Evolutionary conservation across 2,329 filamentous ascomycete species (phyloP), one percentile per base, ranked within the genome.

Genomic region (Claviceps pazoutovae): DNA sequence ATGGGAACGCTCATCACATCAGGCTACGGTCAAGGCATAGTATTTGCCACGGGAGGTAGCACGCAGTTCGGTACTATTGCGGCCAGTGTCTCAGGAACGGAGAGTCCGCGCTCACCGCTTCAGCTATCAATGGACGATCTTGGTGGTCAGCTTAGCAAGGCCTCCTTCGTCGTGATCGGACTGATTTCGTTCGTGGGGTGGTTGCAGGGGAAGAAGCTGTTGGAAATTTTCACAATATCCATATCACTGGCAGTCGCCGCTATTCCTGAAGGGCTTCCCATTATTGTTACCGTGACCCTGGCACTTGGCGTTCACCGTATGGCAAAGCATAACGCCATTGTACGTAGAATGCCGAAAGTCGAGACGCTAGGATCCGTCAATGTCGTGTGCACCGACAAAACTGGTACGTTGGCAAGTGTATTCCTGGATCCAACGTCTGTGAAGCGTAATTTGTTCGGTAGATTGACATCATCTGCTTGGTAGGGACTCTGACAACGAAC

Each of bases 331-430:
- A 88, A 95, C 64, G 93, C 93, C 8, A 98, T 98, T 65, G 91
- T 98, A 54, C 85, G 93, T 58, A 84, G 87, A 63, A 84, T 98
- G 69, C 94, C 94, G 21, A 97, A 93, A 67, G 94, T 98, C 8
- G 93, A 98, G 66, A 98, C 93, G 0, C 72, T 98, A 5, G 94
- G 94, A 8, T 96, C 90, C n/a, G 93, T 98, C 54, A 98, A 97
- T 61, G 90, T 98, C n/a, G 88, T 98, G 6, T 98, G 94, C 71
- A 96, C 89, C 59, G 93, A 98, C 73, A 98, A 98, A 71, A 98
- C 93, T 44, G 88, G 81, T 81, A 69, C 59, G 65, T 55, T 14
- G 42, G 34, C 2, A 13, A 41, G 46, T 39, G 7, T 5, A 8
- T 30, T 34, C 30, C 30, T 36, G 6, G 21, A 19, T 21, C 11